Percentiles rank a stretch among this genome's conserved stretches.
phyloP scores from a whole-genome alignment of 202 grass and related monocot species.

The Brachypodium distachyon region DNA sequence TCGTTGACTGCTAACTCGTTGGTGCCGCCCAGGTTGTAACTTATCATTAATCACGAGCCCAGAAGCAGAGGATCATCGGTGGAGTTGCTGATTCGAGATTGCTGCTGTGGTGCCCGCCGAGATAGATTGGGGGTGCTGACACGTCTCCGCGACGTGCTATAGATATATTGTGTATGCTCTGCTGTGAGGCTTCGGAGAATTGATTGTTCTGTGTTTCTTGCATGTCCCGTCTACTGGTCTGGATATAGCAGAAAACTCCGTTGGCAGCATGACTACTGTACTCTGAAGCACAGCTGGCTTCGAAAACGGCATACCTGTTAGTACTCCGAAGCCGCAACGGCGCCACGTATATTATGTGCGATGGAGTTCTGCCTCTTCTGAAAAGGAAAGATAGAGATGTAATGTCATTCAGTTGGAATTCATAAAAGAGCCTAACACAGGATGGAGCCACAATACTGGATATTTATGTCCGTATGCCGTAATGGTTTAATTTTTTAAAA shows the following conservation, averaged over 20 bases:
- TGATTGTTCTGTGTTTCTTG: not conserved
- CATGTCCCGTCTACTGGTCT: not conserved
- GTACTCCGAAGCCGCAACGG: not conserved
- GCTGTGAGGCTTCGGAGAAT: not conserved
- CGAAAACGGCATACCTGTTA: slow-evolving; percentile 10
- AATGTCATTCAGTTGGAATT: not conserved
- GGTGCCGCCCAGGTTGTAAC: not conserved
- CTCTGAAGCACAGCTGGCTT: slow-evolving; percentile 20
- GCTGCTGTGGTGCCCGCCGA: not conserved
- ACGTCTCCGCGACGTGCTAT: slow-evolving; percentile 29
- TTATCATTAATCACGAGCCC: no score
- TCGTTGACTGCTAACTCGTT: not conserved
- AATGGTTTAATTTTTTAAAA: not conserved
- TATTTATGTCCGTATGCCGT: no score
- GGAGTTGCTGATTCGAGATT: not conserved
- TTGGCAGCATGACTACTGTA: not conserved
- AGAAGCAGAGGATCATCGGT: not conserved
- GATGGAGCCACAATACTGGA: not conserved
- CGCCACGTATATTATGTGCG: not conserved
- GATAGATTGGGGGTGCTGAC: not conserved
- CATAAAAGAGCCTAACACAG: not conserved
- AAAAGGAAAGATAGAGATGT: not conserved
- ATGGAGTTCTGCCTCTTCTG: not conserved
- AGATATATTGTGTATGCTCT: not conserved
- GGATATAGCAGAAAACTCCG: not conserved